phyloP scores from a whole-genome alignment of 2,329 filamentous ascomycete genomes.

The Amphichorda felina region DNA sequence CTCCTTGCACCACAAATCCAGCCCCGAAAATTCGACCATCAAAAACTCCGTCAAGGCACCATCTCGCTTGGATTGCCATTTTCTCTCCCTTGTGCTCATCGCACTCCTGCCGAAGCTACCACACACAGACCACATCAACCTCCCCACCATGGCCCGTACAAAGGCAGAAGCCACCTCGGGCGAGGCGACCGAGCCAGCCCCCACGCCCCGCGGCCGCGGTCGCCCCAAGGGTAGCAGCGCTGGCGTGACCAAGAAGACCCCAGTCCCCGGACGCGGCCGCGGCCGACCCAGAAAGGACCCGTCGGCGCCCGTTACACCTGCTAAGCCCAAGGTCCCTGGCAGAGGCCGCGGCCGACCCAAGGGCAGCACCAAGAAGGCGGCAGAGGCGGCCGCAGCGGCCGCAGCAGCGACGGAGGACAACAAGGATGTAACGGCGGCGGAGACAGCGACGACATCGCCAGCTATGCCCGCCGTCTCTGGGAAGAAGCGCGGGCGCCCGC shows the following conservation, averaged over 20 bases:
- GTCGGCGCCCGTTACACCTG: background rate
- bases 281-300: slow-evolving; percentile 14
- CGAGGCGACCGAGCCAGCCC: slow-evolving; percentile 1
- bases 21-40: too few species aligned
- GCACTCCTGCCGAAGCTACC: too few species aligned
- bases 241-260: background rate
- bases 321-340: slow-evolving; percentile 21
- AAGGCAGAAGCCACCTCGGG: too few species aligned
- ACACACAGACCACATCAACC: too few species aligned
- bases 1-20: too few species aligned
- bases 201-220: slow-evolving; percentile 9
- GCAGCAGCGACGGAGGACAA: background rate
- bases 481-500: slow-evolving; percentile 7
- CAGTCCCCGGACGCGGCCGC: slow-evolving; percentile 19
- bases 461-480: background rate
- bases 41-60: too few species aligned
- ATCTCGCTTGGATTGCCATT: too few species aligned
- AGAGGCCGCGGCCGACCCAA: slow-evolving; percentile 3
- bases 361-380: background rate
- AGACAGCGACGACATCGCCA: background rate
- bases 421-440: background rate
- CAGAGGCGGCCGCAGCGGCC: background rate
- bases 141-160: too few species aligned
- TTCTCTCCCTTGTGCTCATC: too few species aligned
- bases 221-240: slow-evolving; percentile 1